Conservation (phyloP, 805 yeast species). For the Sugiyamaella valdiviana region DNA sequence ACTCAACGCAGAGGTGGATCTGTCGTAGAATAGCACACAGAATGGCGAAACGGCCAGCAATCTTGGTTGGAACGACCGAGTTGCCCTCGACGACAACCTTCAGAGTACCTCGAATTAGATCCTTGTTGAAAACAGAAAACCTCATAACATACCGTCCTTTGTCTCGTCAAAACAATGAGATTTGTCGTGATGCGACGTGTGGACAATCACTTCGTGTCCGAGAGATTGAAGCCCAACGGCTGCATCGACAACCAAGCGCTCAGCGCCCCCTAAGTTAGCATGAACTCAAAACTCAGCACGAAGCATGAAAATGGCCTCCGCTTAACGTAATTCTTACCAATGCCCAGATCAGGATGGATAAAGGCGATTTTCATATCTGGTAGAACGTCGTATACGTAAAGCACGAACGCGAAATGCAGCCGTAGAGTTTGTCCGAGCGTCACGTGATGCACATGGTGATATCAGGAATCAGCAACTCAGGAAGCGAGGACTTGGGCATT, state of each 20-base stretch:
- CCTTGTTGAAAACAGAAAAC: neutral
- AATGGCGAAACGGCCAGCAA: constrained; percentile 65
- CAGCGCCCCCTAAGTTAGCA: constrained; percentile 65
- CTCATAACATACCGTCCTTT: constrained; percentile 35
- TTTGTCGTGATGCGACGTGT: constrained; percentile 85
- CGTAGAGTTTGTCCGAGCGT: no score
- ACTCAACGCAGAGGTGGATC: constrained; percentile 48
- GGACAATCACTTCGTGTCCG: constrained; percentile 59
- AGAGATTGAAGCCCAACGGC: constrained; percentile 76
- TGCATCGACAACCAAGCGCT: constrained; percentile 91
- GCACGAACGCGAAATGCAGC: no score
- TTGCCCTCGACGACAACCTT: constrained; percentile 76
- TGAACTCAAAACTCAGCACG: neutral
- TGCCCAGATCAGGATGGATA: constrained; percentile 92
- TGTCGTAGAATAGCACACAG: constrained; percentile 82
- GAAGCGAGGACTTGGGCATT: no score
- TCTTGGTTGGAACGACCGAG: constrained; percentile 60
- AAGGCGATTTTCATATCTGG: constrained; percentile 60
- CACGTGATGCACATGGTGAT: no score
- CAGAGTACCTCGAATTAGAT: constrained; percentile 31
- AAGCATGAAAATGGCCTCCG: neutral
- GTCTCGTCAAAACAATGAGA: constrained; percentile 91
- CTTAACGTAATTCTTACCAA: no score
- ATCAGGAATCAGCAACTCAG: no score
- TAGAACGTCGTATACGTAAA: neutral